phyloP scores from a whole-genome alignment of 768 basidiomycete species.

The Lactarius evosmus region DNA sequence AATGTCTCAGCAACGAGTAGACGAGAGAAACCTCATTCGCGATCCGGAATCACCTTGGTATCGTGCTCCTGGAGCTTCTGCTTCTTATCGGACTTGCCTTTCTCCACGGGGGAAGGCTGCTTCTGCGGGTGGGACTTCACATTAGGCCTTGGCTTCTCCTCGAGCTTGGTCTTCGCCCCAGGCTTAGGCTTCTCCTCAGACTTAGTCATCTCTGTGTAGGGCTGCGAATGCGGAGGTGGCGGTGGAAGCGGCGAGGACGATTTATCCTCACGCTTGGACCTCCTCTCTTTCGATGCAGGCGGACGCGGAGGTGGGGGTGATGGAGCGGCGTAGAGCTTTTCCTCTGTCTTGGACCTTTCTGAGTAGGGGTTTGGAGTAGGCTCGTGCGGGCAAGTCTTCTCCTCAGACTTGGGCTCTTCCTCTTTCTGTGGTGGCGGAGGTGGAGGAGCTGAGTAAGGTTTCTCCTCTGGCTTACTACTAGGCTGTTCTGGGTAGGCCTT shows the following conservation, averaged over 20 bases:
- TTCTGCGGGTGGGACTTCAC: background rate
- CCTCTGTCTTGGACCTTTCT: background rate
- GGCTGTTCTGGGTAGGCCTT: background rate
- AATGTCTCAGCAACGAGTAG: background rate
- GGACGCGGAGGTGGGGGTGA: background rate
- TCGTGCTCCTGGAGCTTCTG: background rate
- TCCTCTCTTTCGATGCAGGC: background rate
- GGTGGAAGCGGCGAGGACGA: background rate
- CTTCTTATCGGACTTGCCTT: constrained; percentile 3
- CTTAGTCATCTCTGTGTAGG: background rate
- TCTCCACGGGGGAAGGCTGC: background rate
- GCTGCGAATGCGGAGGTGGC: background rate
- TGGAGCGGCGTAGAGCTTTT: background rate
- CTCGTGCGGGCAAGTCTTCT: background rate
- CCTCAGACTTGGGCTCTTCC: constrained; percentile 1
- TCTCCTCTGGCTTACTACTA: background rate
- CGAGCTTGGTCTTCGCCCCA: background rate
- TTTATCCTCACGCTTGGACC: background rate
- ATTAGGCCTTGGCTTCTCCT: background rate
- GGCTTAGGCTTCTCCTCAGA: background rate
- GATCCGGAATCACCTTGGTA: background rate
- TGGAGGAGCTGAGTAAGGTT: background rate
- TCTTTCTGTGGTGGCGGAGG: background rate
- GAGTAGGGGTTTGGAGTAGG: background rate
- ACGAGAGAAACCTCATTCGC: background rate